Conservation (phyloP, 73 alveolate genomes). For the Paramecium tetraurelia region DNA sequence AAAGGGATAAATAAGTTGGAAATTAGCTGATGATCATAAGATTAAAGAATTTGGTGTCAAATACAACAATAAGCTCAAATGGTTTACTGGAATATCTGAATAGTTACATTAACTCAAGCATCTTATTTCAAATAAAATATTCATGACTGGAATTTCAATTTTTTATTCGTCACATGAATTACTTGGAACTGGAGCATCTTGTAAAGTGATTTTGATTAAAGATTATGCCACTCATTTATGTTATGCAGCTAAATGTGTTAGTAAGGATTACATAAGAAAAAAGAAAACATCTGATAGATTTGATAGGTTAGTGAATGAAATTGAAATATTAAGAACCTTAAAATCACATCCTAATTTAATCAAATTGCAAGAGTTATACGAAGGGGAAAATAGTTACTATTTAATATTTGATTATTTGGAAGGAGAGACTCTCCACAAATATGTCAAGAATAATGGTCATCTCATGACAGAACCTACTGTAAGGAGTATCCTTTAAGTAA, state of each 20-base stretch:
- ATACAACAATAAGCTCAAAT: not conserved
- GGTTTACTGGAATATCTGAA: not conserved
- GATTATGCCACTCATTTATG: not conserved
- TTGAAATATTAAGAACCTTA: not conserved
- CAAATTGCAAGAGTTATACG: not conserved
- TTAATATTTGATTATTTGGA: not conserved
- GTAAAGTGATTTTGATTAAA: not conserved
- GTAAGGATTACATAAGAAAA: conserved; percentile 9
- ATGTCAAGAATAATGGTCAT: not conserved
- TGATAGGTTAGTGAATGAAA: conserved; percentile 32
- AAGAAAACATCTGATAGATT: conserved; percentile 39
- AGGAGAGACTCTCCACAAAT: not conserved
- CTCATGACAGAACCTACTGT: not conserved
- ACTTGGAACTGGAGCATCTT: conserved; percentile 28
- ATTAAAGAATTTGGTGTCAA: not conserved
- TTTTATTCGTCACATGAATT: conserved; percentile 11
- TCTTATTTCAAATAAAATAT: not conserved
- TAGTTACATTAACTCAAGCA: not conserved
- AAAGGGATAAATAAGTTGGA: not conserved
- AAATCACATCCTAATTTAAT: not conserved
- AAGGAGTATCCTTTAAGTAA: not conserved
- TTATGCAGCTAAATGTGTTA: conserved; percentile 35
- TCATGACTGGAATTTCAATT: not conserved
- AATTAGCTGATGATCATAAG: not conserved
- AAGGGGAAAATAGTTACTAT: conserved; percentile 7